Conservation (phyloP, 768 basidiomycete species). For the Cystofilobasidium ferigula region DNA sequence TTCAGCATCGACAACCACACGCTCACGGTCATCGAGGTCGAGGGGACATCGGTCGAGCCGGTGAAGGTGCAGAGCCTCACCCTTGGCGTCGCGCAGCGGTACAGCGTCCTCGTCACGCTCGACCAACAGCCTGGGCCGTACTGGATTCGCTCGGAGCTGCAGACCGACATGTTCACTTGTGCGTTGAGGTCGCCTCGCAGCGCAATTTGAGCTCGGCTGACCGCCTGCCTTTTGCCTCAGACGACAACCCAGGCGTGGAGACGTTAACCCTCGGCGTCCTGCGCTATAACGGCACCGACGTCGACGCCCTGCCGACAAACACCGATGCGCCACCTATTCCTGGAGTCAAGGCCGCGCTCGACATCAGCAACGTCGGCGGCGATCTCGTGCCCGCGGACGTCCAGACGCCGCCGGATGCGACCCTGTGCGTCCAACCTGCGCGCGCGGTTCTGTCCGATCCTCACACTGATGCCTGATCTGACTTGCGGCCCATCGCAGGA, state of each 20-base stretch:
- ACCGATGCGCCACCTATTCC: background rate
- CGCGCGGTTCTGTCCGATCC: background rate
- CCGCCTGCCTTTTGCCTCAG: background rate
- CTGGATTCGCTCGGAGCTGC: slow-evolving; percentile 26
- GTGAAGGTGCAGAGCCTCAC: slow-evolving; percentile 41
- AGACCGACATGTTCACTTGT: background rate
- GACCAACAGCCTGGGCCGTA: slow-evolving; percentile 39
- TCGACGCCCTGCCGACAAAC: background rate
- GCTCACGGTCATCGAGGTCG: slow-evolving; percentile 46
- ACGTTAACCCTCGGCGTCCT: slow-evolving; percentile 2
- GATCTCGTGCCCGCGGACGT: slow-evolving; percentile 6
- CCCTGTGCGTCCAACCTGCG: background rate
- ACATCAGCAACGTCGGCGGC: slow-evolving; percentile 10
- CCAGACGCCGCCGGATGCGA: background rate
- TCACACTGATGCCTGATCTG: background rate
- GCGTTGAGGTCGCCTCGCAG: background rate
- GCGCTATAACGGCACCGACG: slow-evolving; percentile 7
- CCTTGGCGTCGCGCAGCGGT: slow-evolving; percentile 46
- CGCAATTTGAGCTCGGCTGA: background rate
- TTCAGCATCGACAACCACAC: slow-evolving; percentile 29
- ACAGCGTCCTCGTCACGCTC: slow-evolving; percentile 44
- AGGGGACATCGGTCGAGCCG: slow-evolving; percentile 43
- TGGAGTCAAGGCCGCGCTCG: slow-evolving; percentile 2
- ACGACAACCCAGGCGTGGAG: slow-evolving; percentile 5
- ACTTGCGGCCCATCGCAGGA: background rate